phyloP scores from a whole-genome alignment of 345 rosid genomes.

The Melaleuca quinquenervia region DNA sequence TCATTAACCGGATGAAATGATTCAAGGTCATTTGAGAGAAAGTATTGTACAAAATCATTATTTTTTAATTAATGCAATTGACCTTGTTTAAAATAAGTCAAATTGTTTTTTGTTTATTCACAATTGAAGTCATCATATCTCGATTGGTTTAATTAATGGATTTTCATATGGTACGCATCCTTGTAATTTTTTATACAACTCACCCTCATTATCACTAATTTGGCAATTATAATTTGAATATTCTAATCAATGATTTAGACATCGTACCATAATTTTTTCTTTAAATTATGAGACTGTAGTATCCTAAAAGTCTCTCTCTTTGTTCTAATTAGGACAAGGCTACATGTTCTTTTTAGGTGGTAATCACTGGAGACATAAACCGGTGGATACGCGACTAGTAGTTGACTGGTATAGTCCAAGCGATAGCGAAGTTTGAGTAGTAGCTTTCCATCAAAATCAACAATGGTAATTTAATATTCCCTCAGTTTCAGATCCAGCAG shows the following conservation, averaged over 20 bases:
- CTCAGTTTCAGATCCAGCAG: background rate
- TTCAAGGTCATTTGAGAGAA: background rate
- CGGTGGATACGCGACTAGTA: background rate
- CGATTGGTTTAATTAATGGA: background rate
- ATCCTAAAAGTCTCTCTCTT: background rate
- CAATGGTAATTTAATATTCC: background rate
- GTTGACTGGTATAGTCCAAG: background rate
- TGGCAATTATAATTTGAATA: background rate
- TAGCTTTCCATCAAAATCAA: background rate
- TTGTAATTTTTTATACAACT: background rate
- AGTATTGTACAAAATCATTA: background rate
- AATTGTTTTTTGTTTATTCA: background rate
- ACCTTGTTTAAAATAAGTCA: background rate
- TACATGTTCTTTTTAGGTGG: background rate
- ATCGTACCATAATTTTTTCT: no score
- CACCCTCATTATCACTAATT: background rate
- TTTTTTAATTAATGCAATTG: background rate
- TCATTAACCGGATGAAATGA: background rate
- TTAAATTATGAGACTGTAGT: background rate
- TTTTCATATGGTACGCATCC: background rate
- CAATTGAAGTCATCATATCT: background rate
- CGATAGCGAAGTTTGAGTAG: background rate
- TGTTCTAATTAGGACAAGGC: background rate
- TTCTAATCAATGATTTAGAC: background rate
- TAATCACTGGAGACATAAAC: background rate